Base-by-base conservation (phyloP, 2,329 filamentous ascomycete genomes). In the Xylariaceae sp. region DNA sequence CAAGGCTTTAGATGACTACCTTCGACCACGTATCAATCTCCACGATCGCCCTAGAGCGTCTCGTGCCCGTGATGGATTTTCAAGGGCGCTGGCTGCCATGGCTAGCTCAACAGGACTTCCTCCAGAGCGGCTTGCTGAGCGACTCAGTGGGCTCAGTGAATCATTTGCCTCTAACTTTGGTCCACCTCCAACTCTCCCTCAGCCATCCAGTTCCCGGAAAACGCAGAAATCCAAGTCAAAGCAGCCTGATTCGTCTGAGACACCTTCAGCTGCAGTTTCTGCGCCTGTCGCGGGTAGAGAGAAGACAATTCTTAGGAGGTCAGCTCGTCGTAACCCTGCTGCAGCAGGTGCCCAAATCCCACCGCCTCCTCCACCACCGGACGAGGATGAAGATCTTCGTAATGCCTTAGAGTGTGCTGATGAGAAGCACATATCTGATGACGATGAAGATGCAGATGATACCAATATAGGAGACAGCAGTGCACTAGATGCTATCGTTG, bases 1-100 rank as follows among this genome's bases (percentile, higher is more conserved):
- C 73, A 97, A 96, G 65, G 88, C 92, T 0, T 72, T 98, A 20
- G 93, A 97, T 62, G 93, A 98, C 63, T 98, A 97, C 64, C 75
- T 98, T 35, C 84, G 93, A 29, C 93, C 93, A 6, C 81, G 92
- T 49, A 95, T 98, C 48, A 89, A 77, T 58, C 65, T 93, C 12
- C 82, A 86, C 3, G 90, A 95, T 52, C 81, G 88, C 17, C 80
- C 86, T 11, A 77, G 83, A 35, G 73, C 72, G 8, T 74, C 77
- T 22, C 77, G 85, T 69, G 63, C 85, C 72, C 63, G 69, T 11
- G 77, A 80, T 42, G 80, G 83, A 1, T 69, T 90, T 22, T 78
- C 82, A 2, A 74, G 82, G 67, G 79, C 85, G 48, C 70, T 95
- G 59, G 82, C 90, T 55, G 81, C 88, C 50, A 86, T 92, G 66